phyloP scores from a whole-genome alignment of 257 asterid species.

The Capsicum rhomboideum region DNA sequence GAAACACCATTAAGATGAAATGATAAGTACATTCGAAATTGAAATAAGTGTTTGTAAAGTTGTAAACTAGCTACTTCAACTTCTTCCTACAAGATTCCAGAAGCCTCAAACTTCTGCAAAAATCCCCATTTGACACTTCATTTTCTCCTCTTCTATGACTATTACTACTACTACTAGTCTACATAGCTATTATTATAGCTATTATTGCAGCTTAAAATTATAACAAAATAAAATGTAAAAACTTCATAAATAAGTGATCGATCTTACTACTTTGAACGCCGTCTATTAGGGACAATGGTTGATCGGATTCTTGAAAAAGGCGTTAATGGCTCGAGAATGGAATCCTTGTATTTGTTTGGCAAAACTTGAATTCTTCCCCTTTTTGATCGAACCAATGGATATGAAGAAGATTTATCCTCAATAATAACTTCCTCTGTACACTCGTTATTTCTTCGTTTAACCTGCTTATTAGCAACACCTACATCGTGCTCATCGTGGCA shows the following conservation, averaged over 20 bases:
- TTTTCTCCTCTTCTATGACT: neutral
- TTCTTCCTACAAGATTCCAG: neutral
- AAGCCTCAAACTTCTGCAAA: neutral
- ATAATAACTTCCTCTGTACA: neutral
- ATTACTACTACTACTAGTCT: neutral
- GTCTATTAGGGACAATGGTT: neutral
- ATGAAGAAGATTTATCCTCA: neutral
- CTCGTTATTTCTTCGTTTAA: neutral
- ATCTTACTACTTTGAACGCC: slow-evolving; percentile 11
- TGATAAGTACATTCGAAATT: neutral
- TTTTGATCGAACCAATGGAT: neutral
- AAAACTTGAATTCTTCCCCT: slow-evolving; percentile 12
- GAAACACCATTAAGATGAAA: no score
- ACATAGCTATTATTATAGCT: neutral
- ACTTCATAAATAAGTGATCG: neutral
- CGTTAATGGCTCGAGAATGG: slow-evolving; percentile 7
- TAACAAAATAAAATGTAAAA: neutral
- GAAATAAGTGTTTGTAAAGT: neutral
- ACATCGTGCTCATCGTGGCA: neutral
- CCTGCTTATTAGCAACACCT: neutral
- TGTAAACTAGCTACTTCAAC: neutral
- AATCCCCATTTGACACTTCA: neutral
- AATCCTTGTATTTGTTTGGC: slow-evolving; percentile 11
- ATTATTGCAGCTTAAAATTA: neutral
- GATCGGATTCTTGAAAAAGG: neutral